Percentiles rank a stretch among this genome's conserved stretches.
These are phyloP conservation scores for Apiospora koreana DNA, from an alignment of 2,329 filamentous ascomycete species.

Conservation along the genomic window DNA sequence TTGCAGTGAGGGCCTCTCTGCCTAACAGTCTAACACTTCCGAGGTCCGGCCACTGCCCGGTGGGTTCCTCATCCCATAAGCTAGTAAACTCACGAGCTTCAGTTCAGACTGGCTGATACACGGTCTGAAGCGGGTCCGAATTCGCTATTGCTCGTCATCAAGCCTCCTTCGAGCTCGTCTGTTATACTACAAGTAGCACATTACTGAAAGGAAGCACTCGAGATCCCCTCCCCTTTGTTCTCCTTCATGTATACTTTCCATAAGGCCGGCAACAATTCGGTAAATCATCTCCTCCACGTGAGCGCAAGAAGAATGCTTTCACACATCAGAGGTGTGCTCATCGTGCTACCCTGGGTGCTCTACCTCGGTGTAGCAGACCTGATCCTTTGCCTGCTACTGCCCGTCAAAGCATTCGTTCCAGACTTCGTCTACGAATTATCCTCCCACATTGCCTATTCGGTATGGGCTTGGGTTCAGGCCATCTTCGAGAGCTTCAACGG, in stretches of 20 bases:
- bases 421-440: constrained; percentile 54
- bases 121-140: not conserved
- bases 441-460: constrained; percentile 53
- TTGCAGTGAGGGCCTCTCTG: not conserved
- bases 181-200: not conserved
- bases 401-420: constrained; percentile 48
- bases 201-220: not conserved
- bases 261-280: not conserved
- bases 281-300: not conserved
- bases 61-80: not conserved
- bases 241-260: not conserved
- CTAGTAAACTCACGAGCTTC: constrained; percentile 1
- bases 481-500: constrained; percentile 58
- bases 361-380: constrained; percentile 54
- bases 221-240: not conserved
- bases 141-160: not conserved
- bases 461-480: constrained; percentile 59
- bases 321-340: constrained; percentile 43
- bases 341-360: constrained; percentile 53
- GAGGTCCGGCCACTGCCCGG: not conserved
- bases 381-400: constrained; percentile 49
- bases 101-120: constrained; percentile 4
- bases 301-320: constrained; percentile 24
- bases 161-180: not conserved
- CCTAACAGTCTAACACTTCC: not conserved